Percentiles rank a stretch among this genome's conserved stretches.
phyloP scores from a whole-genome alignment of 352 stramenopile species.

The Globisporangium abappressorium region DNA sequence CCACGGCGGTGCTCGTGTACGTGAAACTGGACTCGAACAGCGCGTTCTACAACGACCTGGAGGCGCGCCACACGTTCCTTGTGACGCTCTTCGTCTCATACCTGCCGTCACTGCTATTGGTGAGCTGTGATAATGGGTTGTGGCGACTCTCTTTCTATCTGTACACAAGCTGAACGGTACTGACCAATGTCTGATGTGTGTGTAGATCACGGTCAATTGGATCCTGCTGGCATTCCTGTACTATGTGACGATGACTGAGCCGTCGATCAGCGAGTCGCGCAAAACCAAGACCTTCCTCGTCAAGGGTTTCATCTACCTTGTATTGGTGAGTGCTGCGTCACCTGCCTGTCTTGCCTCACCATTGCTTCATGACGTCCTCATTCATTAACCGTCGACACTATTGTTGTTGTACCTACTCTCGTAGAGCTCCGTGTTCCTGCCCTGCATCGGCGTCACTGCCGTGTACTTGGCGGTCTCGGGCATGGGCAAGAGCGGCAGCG shows the following conservation, averaged over 20 bases:
- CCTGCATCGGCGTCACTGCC: conserved; percentile 73
- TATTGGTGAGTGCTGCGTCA: conserved; percentile 43
- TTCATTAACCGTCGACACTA: neutral
- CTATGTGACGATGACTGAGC: conserved; percentile 65
- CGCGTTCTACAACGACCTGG: conserved; percentile 47
- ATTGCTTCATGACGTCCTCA: neutral
- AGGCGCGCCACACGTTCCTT: conserved; percentile 42
- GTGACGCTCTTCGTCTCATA: conserved; percentile 68
- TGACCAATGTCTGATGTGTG: conserved; percentile 1
- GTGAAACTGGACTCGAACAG: conserved; percentile 75
- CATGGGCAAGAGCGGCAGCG: conserved; percentile 42
- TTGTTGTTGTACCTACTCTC: neutral
- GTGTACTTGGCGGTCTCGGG: conserved; percentile 70
- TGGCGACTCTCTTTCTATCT: neutral
- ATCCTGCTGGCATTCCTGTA: conserved; percentile 66
- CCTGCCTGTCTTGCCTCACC: neutral
- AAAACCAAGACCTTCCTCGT: conserved; percentile 69
- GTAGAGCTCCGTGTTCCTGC: conserved; percentile 76
- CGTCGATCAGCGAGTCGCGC: conserved; percentile 60
- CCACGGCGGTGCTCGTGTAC: conserved; percentile 78
- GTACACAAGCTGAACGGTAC: neutral
- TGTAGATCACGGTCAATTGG: conserved; percentile 77
- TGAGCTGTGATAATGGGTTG: conserved; percentile 21
- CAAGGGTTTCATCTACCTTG: conserved; percentile 74
- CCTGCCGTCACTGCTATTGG: conserved; percentile 66